Evolutionary conservation across 1,284 basidiomycete species (phyloP).

Genomic region (Wolfiporia cocos): DNA sequence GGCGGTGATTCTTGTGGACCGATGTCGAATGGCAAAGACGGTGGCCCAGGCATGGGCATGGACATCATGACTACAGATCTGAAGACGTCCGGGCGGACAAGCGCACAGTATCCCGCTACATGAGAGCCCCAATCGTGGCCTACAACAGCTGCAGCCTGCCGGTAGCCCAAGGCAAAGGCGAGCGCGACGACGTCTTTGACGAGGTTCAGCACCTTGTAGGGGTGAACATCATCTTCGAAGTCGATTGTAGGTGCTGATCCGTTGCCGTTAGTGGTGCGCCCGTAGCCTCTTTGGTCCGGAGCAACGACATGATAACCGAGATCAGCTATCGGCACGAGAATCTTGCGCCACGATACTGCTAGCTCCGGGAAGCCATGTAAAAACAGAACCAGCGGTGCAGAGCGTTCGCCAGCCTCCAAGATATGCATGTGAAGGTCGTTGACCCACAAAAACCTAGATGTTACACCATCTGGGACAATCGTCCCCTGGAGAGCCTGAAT

Average conservation of each 20-base stretch:
- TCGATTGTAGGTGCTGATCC: conserved; percentile 18
- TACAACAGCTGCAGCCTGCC: conserved; percentile 39
- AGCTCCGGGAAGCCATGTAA: conserved; percentile 65
- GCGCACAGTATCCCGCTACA: conserved; percentile 45
- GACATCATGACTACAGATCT: conserved; percentile 53
- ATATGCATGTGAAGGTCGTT: conserved; percentile 44
- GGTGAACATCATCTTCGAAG: conserved; percentile 43
- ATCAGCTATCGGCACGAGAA: conserved; percentile 42
- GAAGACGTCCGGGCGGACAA: conserved; percentile 52
- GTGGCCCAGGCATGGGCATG: conserved; percentile 43
- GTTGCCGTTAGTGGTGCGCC: conserved; percentile 23
- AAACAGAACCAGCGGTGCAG: conserved; percentile 44
- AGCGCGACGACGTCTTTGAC: conserved; percentile 46
- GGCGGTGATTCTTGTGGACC: conserved; percentile 6
- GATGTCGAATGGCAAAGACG: conserved; percentile 22
- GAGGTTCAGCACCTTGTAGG: conserved; percentile 45
- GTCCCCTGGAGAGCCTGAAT: too few relatives aligned
- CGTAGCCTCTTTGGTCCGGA: conserved; percentile 29
- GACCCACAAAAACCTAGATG: conserved; percentile 17
- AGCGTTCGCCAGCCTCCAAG: conserved; percentile 38
- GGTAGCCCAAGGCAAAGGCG: conserved; percentile 44
- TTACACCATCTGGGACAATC: conserved; percentile 11
- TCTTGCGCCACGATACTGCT: conserved; percentile 56
- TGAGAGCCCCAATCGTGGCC: conserved; percentile 58
- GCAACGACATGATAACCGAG: conserved; percentile 32